These are phyloP conservation scores for Glaciozyma antarctica DNA, from an alignment of 768 basidiomycete genomes.

Conservation along the genomic window DNA sequence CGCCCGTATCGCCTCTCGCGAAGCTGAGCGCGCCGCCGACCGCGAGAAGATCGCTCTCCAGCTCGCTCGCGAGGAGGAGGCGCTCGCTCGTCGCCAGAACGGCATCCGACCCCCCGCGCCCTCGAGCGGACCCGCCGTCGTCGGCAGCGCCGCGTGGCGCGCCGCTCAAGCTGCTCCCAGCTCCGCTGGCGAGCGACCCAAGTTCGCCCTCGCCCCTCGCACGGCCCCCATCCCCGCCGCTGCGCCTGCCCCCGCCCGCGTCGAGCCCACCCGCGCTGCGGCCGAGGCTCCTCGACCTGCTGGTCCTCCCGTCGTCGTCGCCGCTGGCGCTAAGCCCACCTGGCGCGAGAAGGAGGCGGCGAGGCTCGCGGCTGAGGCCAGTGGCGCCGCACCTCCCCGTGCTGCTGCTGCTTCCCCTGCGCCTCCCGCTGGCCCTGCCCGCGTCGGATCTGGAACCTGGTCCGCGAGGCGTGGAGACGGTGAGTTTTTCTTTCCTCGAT, in stretches of 20 bases:
- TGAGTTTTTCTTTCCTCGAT: not conserved
- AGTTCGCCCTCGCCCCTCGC: conserved; percentile 17
- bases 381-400: not conserved
- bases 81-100: conserved; percentile 21
- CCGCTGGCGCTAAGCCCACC: not conserved
- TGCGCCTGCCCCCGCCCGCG: not conserved
- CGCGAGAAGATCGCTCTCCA: conserved; percentile 27
- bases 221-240: conserved; percentile 13
- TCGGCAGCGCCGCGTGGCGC: conserved; percentile 23
- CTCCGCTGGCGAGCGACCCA: conserved; percentile 20
- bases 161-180: not conserved
- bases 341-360: conserved; percentile 29
- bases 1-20: conserved; percentile 17
- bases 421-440: not conserved
- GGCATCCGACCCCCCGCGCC: not conserved
- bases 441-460: not conserved
- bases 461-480: not conserved
- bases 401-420: conserved; percentile 4
- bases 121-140: conserved; percentile 3
- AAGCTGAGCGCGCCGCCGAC: conserved; percentile 28
- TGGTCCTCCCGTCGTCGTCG: conserved; percentile 16
- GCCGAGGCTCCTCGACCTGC: conserved; percentile 8
- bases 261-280: not conserved
- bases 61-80: conserved; percentile 29
- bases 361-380: conserved; percentile 6